Evolutionary conservation across 345 rosid species (phyloP), one percentile per base, ranked within the genome.

Genomic region (Luvunga scandens): DNA sequence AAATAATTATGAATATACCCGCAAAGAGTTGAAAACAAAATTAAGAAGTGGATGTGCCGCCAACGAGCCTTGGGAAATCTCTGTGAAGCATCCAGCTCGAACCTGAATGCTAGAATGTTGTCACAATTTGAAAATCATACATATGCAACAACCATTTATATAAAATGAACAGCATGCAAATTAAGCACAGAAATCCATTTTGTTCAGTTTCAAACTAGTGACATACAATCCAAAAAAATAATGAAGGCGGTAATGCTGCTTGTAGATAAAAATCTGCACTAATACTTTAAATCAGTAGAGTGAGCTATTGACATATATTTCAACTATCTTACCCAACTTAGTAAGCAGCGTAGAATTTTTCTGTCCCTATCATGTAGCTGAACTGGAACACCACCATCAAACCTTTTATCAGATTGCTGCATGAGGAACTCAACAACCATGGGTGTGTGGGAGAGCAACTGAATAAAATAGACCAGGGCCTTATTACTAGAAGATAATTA

Each of bases 1-100:
- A 66, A 62, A 14, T 66, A 72, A 19, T 65, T 65, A 31, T 30
- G 56, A 28, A 77, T 9, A 78, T 77, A 92, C 98, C 95, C 90
- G 98, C 82, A 95, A 88, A 56, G 94, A 91, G 80, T 84, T 87
- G 77, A 90, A 95, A 28, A 92, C 92, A 75, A 88, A 92, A 86
- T 85, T 89, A 77, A 93, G 92, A 86, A 95, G 93, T 10, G 98
- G 98, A 82, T 93, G 94, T 56, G 93, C 86, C 61, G 94, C 79
- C 81, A 90, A 79, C 69, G 97, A 91, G 76, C 85, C 87, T 80
- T 84, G 88, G 16, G 95, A 88, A 85, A 92, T 91, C 90, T 93
- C 97, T 53, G 95, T 91, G 86, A 95, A 93, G 88, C 98, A 93
- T 85, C 97, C 98, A 78, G 90, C 97, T 83, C 94, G 93, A 78